phyloP scores from a whole-genome alignment of 2,329 filamentous ascomycete species.

The Alternaria solani region DNA sequence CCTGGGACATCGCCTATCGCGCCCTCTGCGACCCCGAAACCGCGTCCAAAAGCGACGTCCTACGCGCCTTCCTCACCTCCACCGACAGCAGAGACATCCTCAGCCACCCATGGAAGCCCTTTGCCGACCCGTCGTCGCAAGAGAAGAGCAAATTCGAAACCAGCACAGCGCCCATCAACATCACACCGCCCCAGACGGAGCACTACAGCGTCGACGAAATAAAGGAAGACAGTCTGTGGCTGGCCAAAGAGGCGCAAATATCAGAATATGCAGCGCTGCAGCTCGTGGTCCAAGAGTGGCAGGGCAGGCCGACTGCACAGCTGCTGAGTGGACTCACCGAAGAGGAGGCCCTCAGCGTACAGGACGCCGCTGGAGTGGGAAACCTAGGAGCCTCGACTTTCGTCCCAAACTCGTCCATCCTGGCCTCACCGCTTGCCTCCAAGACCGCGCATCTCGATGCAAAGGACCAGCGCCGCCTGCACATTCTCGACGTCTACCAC shows the following conservation, averaged over 20 bases:
- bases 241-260: conserved; percentile 78
- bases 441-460: conserved; percentile 63
- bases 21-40: conserved; percentile 61
- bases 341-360: conserved; percentile 78
- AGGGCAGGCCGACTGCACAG: conserved; percentile 76
- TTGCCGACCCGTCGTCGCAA: conserved; percentile 67
- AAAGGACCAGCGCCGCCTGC: conserved; percentile 67
- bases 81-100: conserved; percentile 73
- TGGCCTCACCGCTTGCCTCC: conserved; percentile 37
- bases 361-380: conserved; percentile 74
- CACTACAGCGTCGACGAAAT: conserved; percentile 79
- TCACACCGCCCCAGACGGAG: conserved; percentile 71
- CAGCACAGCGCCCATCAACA: conserved; percentile 85
- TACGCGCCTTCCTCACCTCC: conserved; percentile 76
- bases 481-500: conserved; percentile 76
- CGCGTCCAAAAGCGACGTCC: conserved; percentile 40
- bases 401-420: conserved; percentile 55
- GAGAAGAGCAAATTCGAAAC: conserved; percentile 79
- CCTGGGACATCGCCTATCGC: conserved; percentile 66
- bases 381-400: conserved; percentile 64
- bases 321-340: conserved; percentile 76
- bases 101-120: conserved; percentile 72
- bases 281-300: conserved; percentile 82
- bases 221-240: conserved; percentile 85
- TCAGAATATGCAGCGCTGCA: conserved; percentile 85